These are phyloP conservation scores for Juglanconis juglandina DNA, from an alignment of 2,329 filamentous ascomycete genomes.

Conservation along the genomic window DNA sequence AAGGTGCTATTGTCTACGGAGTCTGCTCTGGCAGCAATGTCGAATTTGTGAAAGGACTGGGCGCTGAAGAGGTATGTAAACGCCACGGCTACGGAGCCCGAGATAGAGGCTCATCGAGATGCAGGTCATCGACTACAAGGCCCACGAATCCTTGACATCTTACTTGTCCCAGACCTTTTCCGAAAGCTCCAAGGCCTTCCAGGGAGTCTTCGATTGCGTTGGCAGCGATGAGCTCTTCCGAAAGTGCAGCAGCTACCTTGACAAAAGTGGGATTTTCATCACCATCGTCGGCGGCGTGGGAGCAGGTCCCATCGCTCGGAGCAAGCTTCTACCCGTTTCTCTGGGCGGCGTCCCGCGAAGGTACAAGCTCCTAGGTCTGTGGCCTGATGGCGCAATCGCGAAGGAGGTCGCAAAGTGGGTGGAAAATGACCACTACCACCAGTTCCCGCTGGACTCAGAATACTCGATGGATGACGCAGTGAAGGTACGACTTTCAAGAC, in stretches of 20 bases:
- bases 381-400: constrained; percentile 26
- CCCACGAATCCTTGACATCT: constrained; percentile 32
- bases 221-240: constrained; percentile 45
- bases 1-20: constrained; percentile 40
- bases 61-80: constrained; percentile 44
- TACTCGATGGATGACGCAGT: constrained; percentile 28
- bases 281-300: constrained; percentile 31
- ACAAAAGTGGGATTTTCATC: constrained; percentile 32
- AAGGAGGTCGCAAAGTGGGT: constrained; percentile 26
- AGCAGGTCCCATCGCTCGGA: constrained; percentile 29
- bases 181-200: constrained; percentile 25
- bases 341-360: constrained; percentile 30
- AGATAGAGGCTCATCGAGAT: not conserved
- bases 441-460: constrained; percentile 30
- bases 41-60: constrained; percentile 42
- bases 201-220: constrained; percentile 48
- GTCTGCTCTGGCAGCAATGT: constrained; percentile 47
- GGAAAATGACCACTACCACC: constrained; percentile 24
- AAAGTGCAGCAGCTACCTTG: constrained; percentile 37
- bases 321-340: constrained; percentile 29
- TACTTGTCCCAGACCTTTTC: constrained; percentile 26
- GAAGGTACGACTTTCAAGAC: constrained; percentile 21
- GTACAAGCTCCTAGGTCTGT: constrained; percentile 29
- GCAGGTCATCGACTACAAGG: constrained; percentile 40
- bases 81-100: too few species aligned